Evolutionary conservation across 1,284 basidiomycete genomes (phyloP).

Genomic region (Ceraceosorus bombacis): DNA sequence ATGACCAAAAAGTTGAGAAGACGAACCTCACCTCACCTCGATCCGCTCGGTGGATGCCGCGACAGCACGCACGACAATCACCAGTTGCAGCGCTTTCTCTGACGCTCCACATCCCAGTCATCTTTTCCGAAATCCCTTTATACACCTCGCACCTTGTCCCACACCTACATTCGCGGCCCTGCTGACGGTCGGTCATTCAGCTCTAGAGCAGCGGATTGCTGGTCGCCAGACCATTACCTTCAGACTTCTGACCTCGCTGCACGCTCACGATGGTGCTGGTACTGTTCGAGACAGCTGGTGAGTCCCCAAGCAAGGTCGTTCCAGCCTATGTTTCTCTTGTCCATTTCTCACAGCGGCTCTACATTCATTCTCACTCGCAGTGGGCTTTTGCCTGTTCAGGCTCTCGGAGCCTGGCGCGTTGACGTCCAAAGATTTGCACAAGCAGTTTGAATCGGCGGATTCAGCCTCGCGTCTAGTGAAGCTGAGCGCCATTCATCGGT

Average conservation of each 20-base stretch:
- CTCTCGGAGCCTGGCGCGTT: slow-evolving; percentile 83
- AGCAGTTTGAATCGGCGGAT: slow-evolving; percentile 86
- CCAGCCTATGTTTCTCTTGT: background rate
- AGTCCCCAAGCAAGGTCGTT: background rate
- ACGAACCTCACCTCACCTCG: too few species aligned
- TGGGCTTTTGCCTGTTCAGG: slow-evolving; percentile 95
- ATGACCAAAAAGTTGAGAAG: too few species aligned
- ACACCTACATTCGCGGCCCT: too few species aligned
- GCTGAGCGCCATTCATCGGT: slow-evolving; percentile 88
- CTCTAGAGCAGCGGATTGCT: too few species aligned
- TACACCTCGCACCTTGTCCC: too few species aligned
- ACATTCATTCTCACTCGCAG: slow-evolving; percentile 50
- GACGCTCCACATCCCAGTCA: too few species aligned
- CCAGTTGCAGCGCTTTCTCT: too few species aligned
- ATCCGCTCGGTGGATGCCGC: too few species aligned
- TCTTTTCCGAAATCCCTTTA: too few species aligned
- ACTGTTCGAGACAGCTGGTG: slow-evolving; percentile 44
- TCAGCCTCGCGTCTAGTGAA: slow-evolving; percentile 73
- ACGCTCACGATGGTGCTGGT: slow-evolving; percentile 41
- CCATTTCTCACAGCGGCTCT: background rate
- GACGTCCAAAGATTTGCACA: slow-evolving; percentile 74
- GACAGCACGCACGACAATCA: too few species aligned
- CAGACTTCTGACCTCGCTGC: background rate
- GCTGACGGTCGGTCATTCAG: too few species aligned
- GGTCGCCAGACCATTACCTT: too few species aligned